Percentiles rank a stretch among this genome's conserved stretches.
Conservation (phyloP, 2,329 filamentous ascomycete genomes). For the Ilyonectria mors-panacis region DNA sequence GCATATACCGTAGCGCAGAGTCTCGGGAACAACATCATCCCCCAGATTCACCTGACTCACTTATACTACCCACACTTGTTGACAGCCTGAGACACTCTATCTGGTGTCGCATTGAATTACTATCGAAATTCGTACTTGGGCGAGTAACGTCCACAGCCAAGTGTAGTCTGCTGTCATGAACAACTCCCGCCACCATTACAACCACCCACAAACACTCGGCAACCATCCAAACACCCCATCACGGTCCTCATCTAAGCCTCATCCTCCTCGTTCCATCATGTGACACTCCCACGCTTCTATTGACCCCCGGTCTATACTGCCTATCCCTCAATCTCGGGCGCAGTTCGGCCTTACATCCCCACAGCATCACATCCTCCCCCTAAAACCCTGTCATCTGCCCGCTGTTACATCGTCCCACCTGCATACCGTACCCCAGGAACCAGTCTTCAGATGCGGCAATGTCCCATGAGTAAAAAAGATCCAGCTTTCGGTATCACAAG, state of each 20-base stretch:
- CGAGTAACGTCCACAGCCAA: not conserved
- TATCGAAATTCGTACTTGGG: not conserved
- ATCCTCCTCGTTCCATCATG: conserved; percentile 15
- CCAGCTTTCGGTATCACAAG: conserved; percentile 22
- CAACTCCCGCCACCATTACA: no score
- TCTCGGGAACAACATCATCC: not conserved
- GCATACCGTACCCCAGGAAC: conserved; percentile 19
- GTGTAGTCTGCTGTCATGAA: not conserved
- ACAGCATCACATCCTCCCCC: conserved; percentile 30
- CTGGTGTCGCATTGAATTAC: not conserved
- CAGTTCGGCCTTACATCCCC: conserved; percentile 37
- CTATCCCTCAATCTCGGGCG: conserved; percentile 42
- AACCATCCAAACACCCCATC: not conserved
- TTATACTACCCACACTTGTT: not conserved
- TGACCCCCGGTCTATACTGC: conserved; percentile 15
- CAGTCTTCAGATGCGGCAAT: not conserved
- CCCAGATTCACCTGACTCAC: conserved; percentile 4
- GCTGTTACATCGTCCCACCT: conserved; percentile 31
- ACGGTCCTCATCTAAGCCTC: not conserved
- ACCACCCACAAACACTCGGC: not conserved
- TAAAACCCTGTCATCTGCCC: conserved; percentile 28
- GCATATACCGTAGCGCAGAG: not conserved
- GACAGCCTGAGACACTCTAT: not conserved
- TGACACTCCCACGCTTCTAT: conserved; percentile 25
- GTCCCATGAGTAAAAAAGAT: not conserved